phyloP scores from a whole-genome alignment of 2,329 filamentous ascomycete genomes.

The Cadophora sp. region DNA sequence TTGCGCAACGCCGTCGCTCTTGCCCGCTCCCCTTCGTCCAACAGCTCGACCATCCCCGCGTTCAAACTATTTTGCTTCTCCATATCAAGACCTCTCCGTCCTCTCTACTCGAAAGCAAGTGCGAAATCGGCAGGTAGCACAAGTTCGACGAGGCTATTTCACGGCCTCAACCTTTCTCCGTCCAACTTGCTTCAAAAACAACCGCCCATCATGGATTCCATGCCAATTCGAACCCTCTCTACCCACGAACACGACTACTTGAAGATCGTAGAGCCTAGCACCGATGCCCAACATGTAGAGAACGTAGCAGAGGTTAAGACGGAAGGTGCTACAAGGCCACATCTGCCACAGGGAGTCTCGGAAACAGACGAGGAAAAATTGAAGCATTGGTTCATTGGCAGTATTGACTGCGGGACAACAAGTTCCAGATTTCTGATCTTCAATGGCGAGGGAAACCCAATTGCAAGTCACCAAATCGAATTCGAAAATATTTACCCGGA shows the following conservation, averaged over 20 bases:
- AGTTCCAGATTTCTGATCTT: conserved; percentile 92
- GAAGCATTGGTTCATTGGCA: conserved; percentile 75
- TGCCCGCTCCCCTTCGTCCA: not conserved
- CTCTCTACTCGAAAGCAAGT: conserved; percentile 5
- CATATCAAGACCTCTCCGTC: not conserved
- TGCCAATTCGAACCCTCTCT: conserved; percentile 29
- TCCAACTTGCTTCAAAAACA: conserved; percentile 9
- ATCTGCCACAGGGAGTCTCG: conserved; percentile 33
- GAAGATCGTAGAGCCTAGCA: conserved; percentile 23
- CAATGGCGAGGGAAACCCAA: conserved; percentile 76
- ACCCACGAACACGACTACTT: conserved; percentile 23
- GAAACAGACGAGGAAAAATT: conserved; percentile 37
- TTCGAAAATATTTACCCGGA: conserved; percentile 85
- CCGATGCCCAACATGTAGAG: conserved; percentile 37
- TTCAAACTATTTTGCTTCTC: conserved; percentile 14
- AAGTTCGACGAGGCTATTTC: not conserved
- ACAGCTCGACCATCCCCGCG: not conserved
- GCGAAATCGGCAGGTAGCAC: not conserved
- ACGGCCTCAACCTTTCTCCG: not conserved
- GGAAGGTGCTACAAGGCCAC: conserved; percentile 26
- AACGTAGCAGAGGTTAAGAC: conserved; percentile 26
- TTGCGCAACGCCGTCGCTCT: conserved; percentile 14
- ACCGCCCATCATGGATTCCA: conserved; percentile 36
- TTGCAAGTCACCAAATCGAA: conserved; percentile 86
- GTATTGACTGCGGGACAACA: conserved; percentile 91